Base-by-base conservation (phyloP, 176 grass and related monocot species). In the Oryza meridionalis region DNA sequence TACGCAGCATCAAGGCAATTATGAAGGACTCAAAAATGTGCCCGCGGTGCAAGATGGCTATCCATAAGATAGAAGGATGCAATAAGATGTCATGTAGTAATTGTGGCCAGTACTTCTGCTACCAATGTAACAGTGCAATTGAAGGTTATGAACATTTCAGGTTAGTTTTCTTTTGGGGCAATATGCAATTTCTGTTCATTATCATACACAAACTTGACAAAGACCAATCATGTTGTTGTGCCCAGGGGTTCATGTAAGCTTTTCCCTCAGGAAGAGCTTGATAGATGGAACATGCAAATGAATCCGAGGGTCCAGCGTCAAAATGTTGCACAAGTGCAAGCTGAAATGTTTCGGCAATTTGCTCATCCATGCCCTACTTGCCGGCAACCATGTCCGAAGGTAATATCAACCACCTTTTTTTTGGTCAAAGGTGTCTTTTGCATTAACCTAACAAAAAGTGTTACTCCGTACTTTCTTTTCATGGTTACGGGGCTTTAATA, bases 81-180 rank as follows among this genome's bases (percentile, higher is more conserved):
- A 96, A 96, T 81, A 96, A 93, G 78, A 96, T 96, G 88, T 42
- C 78, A 4, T 96, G 94, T 59, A 6, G 45, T 35, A 96, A 96
- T 37, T 96, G 94, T 38, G 59, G 82, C 12, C 69, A 86, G 65
- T 89, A 43, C 59, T 96, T 96, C 63, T 96, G 94, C 84, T 96
- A 96, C 75, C 88, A 86, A 62, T 96, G 94, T 76, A 96, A 96
- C 53, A 70, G 58, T 65, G 69, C 69, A 25, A 96, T 96, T 86
- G 84, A 80, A 65, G 94, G 91, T 58, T 96, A 93, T 87, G 94
- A 96, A 4, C 94, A 96, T 96, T 93, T 96, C 78, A 89, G 70
- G 94, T 89, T 51, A 29, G 71, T 89, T 83, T 19, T 63, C 4
- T 76, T 64, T 71, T 40, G 38, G 38, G 53, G 64, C 63, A 66